Evolutionary conservation across 129 eudicot species (phyloP).

Genomic region (Artemisia argyi): DNA sequence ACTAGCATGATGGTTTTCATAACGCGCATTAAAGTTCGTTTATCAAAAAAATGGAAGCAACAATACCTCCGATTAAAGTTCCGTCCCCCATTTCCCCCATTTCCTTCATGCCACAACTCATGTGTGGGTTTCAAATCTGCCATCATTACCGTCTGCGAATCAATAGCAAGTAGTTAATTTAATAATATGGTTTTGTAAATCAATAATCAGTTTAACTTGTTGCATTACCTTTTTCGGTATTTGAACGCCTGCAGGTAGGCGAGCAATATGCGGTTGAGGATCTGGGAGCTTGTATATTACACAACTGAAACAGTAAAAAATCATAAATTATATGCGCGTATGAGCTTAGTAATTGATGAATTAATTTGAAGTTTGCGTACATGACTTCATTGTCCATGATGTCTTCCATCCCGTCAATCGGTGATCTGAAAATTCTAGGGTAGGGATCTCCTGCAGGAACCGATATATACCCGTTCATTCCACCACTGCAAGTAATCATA

Average conservation of each 20-base stretch:
- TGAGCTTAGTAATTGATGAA: not conserved
- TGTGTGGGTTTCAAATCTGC: conserved; percentile 64
- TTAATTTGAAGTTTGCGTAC: conserved; percentile 43
- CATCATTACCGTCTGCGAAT: conserved; percentile 45
- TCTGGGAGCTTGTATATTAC: conserved; percentile 84
- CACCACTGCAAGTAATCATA: conserved; percentile 64
- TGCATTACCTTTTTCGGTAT: conserved; percentile 67
- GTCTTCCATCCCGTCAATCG: conserved; percentile 76
- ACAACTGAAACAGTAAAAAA: conserved; percentile 51
- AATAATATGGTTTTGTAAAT: too few relatives aligned
- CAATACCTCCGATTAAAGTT: conserved; percentile 48
- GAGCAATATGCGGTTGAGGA: conserved; percentile 61
- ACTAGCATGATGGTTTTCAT: too few relatives aligned
- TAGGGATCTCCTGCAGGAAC: conserved; percentile 76
- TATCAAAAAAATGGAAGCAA: not conserved
- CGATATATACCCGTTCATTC: conserved; percentile 85
- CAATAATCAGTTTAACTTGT: not conserved
- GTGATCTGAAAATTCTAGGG: conserved; percentile 73
- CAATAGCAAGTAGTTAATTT: too few relatives aligned
- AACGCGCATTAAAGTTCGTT: too few relatives aligned
- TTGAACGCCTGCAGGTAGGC: conserved; percentile 61
- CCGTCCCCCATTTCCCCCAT: conserved; percentile 39
- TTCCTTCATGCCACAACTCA: conserved; percentile 82
- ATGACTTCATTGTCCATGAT: conserved; percentile 72
- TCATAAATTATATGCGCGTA: not conserved